phyloP scores from a whole-genome alignment of 352 stramenopile genomes.

The Phytophthora boehmeriae region DNA sequence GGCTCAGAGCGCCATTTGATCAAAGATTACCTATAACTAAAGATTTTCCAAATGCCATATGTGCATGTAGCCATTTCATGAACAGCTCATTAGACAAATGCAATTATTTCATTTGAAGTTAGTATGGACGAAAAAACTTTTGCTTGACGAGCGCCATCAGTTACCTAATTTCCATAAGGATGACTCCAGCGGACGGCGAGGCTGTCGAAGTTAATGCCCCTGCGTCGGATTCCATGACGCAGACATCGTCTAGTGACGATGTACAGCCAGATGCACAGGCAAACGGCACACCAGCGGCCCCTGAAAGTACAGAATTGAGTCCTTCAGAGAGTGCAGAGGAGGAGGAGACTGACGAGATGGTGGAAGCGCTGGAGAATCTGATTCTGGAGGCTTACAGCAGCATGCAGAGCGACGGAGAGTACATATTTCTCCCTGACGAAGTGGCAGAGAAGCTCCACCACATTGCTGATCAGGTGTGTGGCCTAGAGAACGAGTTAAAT shows the following conservation, averaged over 20 bases:
- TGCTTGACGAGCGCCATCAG: conserved; percentile 21
- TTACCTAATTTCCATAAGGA: conserved; percentile 17
- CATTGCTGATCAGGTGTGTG: conserved; percentile 59
- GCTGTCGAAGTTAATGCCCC: conserved; percentile 4
- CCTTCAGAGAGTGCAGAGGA: conserved; percentile 13
- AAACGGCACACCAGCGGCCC: conserved; percentile 3
- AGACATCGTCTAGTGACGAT: not conserved
- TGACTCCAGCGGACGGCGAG: conserved; percentile 19
- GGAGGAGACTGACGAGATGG: conserved; percentile 25
- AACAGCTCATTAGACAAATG: not conserved
- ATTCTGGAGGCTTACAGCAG: conserved; percentile 85
- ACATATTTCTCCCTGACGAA: conserved; percentile 74
- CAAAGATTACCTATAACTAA: not conserved
- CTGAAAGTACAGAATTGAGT: conserved; percentile 10
- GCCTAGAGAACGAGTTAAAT: not conserved
- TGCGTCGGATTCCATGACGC: not conserved
- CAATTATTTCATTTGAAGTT: conserved; percentile 6
- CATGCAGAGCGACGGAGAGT: conserved; percentile 84
- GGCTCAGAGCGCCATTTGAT: conserved; percentile 54
- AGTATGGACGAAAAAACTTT: conserved; percentile 1
- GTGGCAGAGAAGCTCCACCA: conserved; percentile 70
- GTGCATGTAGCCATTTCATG: conserved; percentile 18
- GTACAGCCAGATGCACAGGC: conserved; percentile 1
- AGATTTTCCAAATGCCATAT: not conserved
- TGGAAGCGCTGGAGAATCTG: conserved; percentile 68